Evolutionary conservation across 2,329 filamentous ascomycete species (phyloP).

Genomic region (Botrytis deweyae): DNA sequence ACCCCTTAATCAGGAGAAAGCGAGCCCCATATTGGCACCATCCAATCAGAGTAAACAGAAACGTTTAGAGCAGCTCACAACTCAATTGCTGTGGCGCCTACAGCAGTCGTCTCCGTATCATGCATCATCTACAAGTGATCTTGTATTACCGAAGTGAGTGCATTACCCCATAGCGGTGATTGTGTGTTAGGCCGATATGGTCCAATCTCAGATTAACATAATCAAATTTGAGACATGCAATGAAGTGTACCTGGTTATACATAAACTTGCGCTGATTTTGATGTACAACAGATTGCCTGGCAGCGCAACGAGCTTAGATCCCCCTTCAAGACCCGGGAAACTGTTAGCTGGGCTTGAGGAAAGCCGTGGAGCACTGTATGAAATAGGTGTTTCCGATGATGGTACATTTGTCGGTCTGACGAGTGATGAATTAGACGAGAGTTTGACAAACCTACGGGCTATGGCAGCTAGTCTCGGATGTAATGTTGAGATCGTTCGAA

Average conservation of each 20-base stretch:
- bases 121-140: conserved; percentile 71
- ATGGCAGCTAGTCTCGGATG: conserved; percentile 96
- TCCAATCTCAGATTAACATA: neutral
- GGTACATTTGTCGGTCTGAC: conserved; percentile 86
- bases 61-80: conserved; percentile 86
- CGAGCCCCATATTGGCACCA: conserved; percentile 30
- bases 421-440: conserved; percentile 89
- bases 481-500: conserved; percentile 74
- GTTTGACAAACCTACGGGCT: conserved; percentile 75
- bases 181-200: neutral
- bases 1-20: conserved; percentile 24
- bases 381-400: conserved; percentile 95
- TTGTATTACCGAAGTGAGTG: conserved; percentile 63
- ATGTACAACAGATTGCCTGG: conserved; percentile 56
- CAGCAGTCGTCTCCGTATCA: conserved; percentile 95
- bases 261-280: neutral
- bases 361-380: conserved; percentile 88
- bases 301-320: conserved; percentile 49
- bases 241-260: neutral
- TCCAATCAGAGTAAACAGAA: conserved; percentile 71
- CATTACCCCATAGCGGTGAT: neutral
- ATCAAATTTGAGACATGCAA: neutral
- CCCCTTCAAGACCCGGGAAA: conserved; percentile 52
- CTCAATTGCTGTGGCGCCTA: conserved; percentile 89
- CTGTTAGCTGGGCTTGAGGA: conserved; percentile 82